Base-by-base conservation (phyloP, 306 rosid genomes). In the Citrullus mucosospermus region DNA sequence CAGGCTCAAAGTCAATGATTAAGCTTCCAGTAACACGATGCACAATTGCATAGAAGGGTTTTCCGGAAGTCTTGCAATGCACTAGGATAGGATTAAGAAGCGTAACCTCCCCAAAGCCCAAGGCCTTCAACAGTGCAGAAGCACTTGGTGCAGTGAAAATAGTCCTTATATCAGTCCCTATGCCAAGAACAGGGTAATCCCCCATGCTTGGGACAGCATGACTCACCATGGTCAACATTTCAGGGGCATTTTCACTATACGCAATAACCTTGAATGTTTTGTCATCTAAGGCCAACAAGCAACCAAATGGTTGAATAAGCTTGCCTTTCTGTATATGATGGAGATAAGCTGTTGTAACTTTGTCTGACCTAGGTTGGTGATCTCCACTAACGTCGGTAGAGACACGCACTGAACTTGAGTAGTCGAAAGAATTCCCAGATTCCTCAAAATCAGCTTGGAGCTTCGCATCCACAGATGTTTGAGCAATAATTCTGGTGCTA, bases 201-300 rank as follows among this genome's bases (percentile, higher is more conserved):
- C 95, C 97, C 32, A 95, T 93, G 67, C 96, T 92, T 20, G 98
- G 98, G 78, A 95, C 98, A 13, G 98, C 92, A 84, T 94, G 98
- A 66, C 86, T 92, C 67, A 89, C 87, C 95, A 87, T 90, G 76
- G 98, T 94, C 82, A 94, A 90, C 93, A 92, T 87, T 79, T 94
- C 98, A 59, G 93, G 89, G 12, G 98, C 97, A 83, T 94, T 94
- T 85, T 92, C 97, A 85, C 97, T 94, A 85, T 94, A 94, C 0
- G 96, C 98, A 83, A 90, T 61, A 75, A 94, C 95, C 87, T 91
- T 89, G 85, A 89, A 88, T 59, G 93, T 92, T 86, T 94, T 90
- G 80, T 94, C 98, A 81, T 94, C 96, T 55, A 94, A 76, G 76
- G 96, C 98, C 53, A 94, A 76, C 90, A 94, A 83, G 84, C 97